Evolutionary conservation across 1,284 basidiomycete species (phyloP), one percentile per base, ranked within the genome.

Genomic region (Tilletia walkeri): DNA sequence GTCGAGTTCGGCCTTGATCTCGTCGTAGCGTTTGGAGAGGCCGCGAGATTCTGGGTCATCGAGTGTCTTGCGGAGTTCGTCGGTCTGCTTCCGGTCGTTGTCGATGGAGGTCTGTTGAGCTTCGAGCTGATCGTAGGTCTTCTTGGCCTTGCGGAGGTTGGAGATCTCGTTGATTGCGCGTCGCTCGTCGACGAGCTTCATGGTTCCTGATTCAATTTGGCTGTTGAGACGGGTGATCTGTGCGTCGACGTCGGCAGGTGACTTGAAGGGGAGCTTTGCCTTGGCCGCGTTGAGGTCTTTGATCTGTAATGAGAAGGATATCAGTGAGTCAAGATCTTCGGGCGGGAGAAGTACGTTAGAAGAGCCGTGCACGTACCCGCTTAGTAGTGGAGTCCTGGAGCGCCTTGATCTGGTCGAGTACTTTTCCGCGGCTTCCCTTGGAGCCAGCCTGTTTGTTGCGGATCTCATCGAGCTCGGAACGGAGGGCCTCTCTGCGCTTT

Each of bases 181-280:
- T 86, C 97, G 98, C 86, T 99, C 96, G 70, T 97, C 95, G 49
- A 91, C 94, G 69, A 99, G 88, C 84, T 94, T 97, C 88, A 99
- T 88, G 74, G 84, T 89, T 30, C 95, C 96, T 9, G 92, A 91
- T 82, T 98, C 95, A 72, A 99, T 90, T 83, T 94, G 91, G 39
- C 74, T 79, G 88, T 90, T 73, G 95, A 92, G 79, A 94, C 78
- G 73, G 47, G 69, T 47, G 84, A 98, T 91, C 73, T 91, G 91
- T 59, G 88, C 87, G 80, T 99, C 95, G 67, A 98, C 88, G 69
- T 99, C 95, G n/a, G 88, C 89, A 34, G 91, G 89, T 53, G 88
- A 90, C 86, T 92, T 95, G 87, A 89, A 97, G n/a, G 89, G 86
- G 0, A 89, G 87, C 85, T 96, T 98, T 68, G 88, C 85, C 84